Percentiles rank a stretch among this genome's conserved stretches.
These are phyloP conservation scores for Goffeauzyma gilvescens DNA, from an alignment of 768 basidiomycete genomes.

Conservation along the genomic window DNA sequence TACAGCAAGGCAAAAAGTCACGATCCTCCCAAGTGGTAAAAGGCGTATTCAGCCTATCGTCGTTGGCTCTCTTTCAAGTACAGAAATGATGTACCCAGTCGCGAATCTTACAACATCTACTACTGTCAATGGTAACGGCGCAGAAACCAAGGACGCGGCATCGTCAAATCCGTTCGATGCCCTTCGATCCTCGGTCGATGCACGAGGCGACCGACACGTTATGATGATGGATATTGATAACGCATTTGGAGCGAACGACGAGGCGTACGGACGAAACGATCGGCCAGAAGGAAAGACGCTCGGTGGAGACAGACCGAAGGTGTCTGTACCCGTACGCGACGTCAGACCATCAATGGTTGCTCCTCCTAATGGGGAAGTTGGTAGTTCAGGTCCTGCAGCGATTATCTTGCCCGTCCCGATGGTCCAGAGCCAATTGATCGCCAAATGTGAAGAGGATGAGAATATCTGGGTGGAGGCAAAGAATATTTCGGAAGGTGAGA, in stretches of 20 bases:
- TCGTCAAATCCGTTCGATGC: too few relatives aligned
- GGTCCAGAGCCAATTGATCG: conserved; percentile 44
- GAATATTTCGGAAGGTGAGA: too few relatives aligned
- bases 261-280: conserved; percentile 31
- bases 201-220: too few relatives aligned
- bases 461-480: conserved; percentile 50
- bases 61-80: too few relatives aligned
- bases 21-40: conserved; percentile 36
- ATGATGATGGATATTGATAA: too few relatives aligned
- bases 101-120: too few relatives aligned
- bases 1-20: conserved; percentile 18
- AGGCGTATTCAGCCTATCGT: conserved; percentile 42
- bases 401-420: conserved; percentile 41
- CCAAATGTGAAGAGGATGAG: conserved; percentile 46
- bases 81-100: too few relatives aligned
- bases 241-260: conserved; percentile 10
- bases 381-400: conserved; percentile 6
- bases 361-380: background rate
- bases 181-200: too few relatives aligned
- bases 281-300: conserved; percentile 43
- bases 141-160: too few relatives aligned
- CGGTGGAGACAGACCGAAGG: conserved; percentile 47
- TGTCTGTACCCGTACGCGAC: conserved; percentile 40
- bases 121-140: too few relatives aligned
- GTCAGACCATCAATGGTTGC: conserved; percentile 31